Evolutionary conservation across 768 basidiomycete genomes (phyloP).

Genomic region (Xerocomellus chrysenteron): DNA sequence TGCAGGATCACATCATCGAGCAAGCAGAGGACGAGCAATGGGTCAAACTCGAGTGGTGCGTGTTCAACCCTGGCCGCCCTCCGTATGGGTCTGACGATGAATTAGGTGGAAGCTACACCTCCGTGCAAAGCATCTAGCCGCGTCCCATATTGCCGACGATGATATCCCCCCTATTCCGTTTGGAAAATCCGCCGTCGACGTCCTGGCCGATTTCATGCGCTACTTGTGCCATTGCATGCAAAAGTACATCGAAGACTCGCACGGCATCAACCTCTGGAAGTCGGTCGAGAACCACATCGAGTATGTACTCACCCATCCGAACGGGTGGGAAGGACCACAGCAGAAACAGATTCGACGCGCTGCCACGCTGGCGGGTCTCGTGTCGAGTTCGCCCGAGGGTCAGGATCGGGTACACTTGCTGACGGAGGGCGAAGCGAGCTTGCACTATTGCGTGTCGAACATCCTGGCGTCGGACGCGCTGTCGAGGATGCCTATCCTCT

Average conservation of each 20-base stretch:
- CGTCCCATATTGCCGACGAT: slow-evolving; percentile 31
- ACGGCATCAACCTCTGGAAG: slow-evolving; percentile 47
- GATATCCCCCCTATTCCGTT: slow-evolving; percentile 42
- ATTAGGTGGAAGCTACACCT: slow-evolving; percentile 41
- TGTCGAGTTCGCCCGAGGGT: slow-evolving; percentile 39
- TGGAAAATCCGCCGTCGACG: slow-evolving; percentile 40
- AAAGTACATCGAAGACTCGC: slow-evolving; percentile 48
- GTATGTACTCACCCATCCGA: slow-evolving; percentile 60
- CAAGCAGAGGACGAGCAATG: slow-evolving; percentile 45
- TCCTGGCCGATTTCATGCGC: slow-evolving; percentile 48
- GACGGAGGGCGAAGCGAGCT: slow-evolving; percentile 64
- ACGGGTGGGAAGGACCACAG: slow-evolving; percentile 64
- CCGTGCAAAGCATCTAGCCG: slow-evolving; percentile 33
- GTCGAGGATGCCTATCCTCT: slow-evolving; percentile 16
- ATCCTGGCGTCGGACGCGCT: slow-evolving; percentile 39
- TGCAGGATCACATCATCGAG: slow-evolving; percentile 38
- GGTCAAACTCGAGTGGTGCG: slow-evolving; percentile 46
- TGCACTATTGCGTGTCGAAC: slow-evolving; percentile 55
- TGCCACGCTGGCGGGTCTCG: slow-evolving; percentile 49
- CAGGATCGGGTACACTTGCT: slow-evolving; percentile 51
- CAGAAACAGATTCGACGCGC: slow-evolving; percentile 57
- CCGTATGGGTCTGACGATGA: background rate
- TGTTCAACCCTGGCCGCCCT: background rate
- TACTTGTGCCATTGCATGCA: slow-evolving; percentile 46
- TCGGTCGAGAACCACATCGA: slow-evolving; percentile 44